A percentile compares a stretch with the other conserved stretches of the same genome.
phyloP scores from a whole-genome alignment of 345 rosid species.

The Salix exigua region DNA sequence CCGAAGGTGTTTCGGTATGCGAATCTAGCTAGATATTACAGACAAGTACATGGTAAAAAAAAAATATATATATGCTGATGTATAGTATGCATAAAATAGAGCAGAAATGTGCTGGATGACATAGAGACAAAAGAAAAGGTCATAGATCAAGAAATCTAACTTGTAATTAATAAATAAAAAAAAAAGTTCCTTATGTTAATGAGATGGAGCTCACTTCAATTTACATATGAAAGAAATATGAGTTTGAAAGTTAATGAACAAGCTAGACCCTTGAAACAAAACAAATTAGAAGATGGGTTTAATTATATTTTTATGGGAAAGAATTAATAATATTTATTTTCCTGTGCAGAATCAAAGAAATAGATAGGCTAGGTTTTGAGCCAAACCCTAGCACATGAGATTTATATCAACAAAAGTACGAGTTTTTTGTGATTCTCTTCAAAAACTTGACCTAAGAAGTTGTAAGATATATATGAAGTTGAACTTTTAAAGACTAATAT shows the following conservation, averaged over 20 bases:
- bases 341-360: neutral
- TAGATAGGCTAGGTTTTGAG: neutral
- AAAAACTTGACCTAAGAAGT: neutral
- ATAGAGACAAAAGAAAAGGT: neutral
- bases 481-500: neutral
- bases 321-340: neutral
- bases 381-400: neutral
- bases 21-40: neutral
- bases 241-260: neutral
- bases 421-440: neutral
- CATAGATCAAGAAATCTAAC: neutral
- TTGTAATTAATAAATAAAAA: neutral
- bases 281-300: neutral
- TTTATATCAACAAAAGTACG: neutral
- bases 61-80: neutral
- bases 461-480: neutral
- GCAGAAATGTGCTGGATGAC: neutral
- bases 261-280: neutral
- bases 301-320: neutral
- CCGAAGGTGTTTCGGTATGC: neutral
- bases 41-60: neutral
- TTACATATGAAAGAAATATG: neutral
- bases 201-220: neutral
- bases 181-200: neutral
- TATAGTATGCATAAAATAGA: too few relatives aligned